Percentiles rank a stretch among this genome's conserved stretches.
Conservation (phyloP, 345 rosid genomes). For the Hibiscus trionum region DNA sequence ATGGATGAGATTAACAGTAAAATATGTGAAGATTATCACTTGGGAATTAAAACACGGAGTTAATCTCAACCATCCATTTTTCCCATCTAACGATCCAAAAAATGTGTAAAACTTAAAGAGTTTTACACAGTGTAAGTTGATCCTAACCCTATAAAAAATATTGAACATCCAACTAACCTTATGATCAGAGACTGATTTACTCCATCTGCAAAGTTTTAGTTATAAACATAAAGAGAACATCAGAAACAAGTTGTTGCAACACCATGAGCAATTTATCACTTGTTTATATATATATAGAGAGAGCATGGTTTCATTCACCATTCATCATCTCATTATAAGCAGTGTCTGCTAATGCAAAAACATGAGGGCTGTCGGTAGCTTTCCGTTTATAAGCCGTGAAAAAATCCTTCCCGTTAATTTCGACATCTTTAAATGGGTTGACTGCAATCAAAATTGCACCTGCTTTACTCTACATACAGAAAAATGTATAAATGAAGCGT, state of each 20-base stretch:
- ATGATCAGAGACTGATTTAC: conserved; percentile 84
- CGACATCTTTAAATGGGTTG: conserved; percentile 75
- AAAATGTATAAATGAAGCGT: neutral
- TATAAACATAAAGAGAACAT: conserved; percentile 13
- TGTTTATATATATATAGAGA: neutral
- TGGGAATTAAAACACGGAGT: too few relatives aligned
- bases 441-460: conserved; percentile 86
- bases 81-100: too few relatives aligned
- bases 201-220: conserved; percentile 50
- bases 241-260: conserved; percentile 9
- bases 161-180: conserved; percentile 43
- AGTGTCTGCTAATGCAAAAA: conserved; percentile 67
- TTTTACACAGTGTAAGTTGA: too few relatives aligned
- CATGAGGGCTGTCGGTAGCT: conserved; percentile 62
- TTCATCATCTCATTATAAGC: conserved; percentile 92
- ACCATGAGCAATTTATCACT: neutral
- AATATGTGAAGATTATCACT: too few relatives aligned
- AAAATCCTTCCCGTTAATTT: conserved; percentile 54
- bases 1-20: too few relatives aligned
- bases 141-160: too few relatives aligned
- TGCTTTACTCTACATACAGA: conserved; percentile 66
- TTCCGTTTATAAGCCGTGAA: conserved; percentile 56
- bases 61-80: too few relatives aligned
- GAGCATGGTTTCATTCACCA: conserved; percentile 38
- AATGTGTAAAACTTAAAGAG: too few relatives aligned